Base-by-base conservation (phyloP, 305 asterid genomes). In the Solanum hybrid region DNA sequence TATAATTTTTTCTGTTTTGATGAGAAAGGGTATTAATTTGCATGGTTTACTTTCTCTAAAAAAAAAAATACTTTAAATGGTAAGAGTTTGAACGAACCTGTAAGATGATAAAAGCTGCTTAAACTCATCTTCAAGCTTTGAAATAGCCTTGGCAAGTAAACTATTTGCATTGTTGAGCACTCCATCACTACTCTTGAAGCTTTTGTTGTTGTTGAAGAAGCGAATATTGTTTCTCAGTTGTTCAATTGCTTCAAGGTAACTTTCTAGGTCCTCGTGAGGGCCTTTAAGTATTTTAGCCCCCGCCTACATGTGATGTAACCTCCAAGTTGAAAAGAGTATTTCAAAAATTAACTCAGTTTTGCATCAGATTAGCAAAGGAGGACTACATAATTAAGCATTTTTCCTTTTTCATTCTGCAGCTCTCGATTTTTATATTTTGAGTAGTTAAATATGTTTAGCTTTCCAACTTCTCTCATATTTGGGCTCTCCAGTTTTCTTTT, bases 121-220 rank as follows among this genome's bases (percentile, higher is more conserved):
- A 91, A 96, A 96, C 92, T 96, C 99, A 89, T 96, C 98, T 96
- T 97, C 99, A 89, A 98, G 97, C 96, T 96, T 98, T n/a, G 96
- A 95, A 89, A 96, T 96, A 89, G 99, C 99, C 93, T 97, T 98
- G 86, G 96, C 91, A 91, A 98, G 99, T 89, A 98, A 91, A 93
- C 40, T 92, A 90, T 96, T 96, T 78, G 98, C 92, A 84, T 95
- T 98, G 93, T 88, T 96, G 91, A 98, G 95, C 86, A 98, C 98
- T 86, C 98, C 99, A 91, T 95, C 98, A 87, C 99, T 96, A 91
- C 99, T 98, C 94, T 98, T 98, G 89, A 95, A 96, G 90, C 97
- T 97, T 94, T 95, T 96, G 93, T 95, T 95, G 94, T 94, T 95
- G 94, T 94, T 93, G 93, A 98, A 98, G 93, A 98, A 98, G 69